Evolutionary conservation across 345 rosid species (phyloP).

Genomic region (Pistacia vera): DNA sequence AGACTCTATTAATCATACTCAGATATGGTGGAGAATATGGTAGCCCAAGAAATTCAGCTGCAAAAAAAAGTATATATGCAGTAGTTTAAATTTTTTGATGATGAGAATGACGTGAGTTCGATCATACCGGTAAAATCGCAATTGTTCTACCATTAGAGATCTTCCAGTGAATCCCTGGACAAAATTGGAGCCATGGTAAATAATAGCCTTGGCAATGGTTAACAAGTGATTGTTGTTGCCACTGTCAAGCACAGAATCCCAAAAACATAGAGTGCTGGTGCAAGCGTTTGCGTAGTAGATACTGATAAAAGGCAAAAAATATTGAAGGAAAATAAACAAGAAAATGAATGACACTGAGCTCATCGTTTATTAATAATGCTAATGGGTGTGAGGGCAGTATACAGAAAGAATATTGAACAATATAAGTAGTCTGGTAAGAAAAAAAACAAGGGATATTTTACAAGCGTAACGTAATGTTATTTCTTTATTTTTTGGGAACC

Average conservation of each 20-base stretch:
- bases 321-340: background rate
- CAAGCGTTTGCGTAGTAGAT: slow-evolving; percentile 2
- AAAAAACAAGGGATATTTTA: too few species aligned
- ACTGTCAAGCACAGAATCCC: slow-evolving; percentile 49
- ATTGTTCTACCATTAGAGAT: slow-evolving; percentile 50
- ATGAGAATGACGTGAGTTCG: too few species aligned
- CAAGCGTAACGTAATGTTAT: background rate
- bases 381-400: too few species aligned
- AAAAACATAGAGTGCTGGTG: slow-evolving; percentile 47
- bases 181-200: slow-evolving; percentile 43
- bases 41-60: slow-evolving; percentile 50
- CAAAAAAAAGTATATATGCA: background rate
- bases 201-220: slow-evolving; percentile 38
- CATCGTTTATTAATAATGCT: background rate
- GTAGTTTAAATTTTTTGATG: too few species aligned
- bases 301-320: background rate
- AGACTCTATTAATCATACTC: background rate
- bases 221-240: slow-evolving; percentile 55
- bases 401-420: too few species aligned
- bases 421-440: background rate
- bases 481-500: too few species aligned
- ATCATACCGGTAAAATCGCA: slow-evolving; percentile 43
- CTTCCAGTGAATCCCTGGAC: slow-evolving; percentile 39
- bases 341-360: background rate
- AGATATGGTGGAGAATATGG: slow-evolving; percentile 48